Base-by-base conservation (phyloP, 75 land plant species). In the Adiantum capillusveneris region DNA sequence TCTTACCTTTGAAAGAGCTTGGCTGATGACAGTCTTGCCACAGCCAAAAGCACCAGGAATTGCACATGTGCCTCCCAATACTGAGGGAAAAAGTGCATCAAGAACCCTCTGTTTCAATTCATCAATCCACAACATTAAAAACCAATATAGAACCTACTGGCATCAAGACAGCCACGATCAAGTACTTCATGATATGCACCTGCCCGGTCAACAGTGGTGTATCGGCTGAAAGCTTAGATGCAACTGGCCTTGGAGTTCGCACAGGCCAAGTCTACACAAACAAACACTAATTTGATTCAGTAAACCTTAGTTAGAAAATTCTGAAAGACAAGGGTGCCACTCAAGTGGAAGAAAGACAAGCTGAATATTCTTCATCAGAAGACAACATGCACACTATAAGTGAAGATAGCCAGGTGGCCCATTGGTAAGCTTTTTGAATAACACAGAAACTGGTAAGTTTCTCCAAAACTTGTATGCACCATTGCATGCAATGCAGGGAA, bases 31-130 rank as follows among this genome's bases (percentile, higher is more conserved):
- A 41, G 99, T 95, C 76, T 95, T 95, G 2, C 99, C 99, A 81
- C 99, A 95, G 30, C 99, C 99, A 84, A 95, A 95, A 34, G 99
- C 99, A 46, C 99, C 99, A 74, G 99, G 99, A 62, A 95, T 95
- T 46, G 99, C 96, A 82, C 99, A 95, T 49, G 99, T 95, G 37
- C 99, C 99, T 60, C 99, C 99, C 56, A 95, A 85, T 36, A 95
- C 99, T 45, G 99, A 95, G 14, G 99, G 99, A 76, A 95, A 95
- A 14, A 95, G 86, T 25, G 99, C 99, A 87, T 95, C 99, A 31
- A 95, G 85, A 66, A 95, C 90, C 58, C 99, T 97, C 99, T 95
- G 24, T n/a, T n/a, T n/a, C n/a, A n/a, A n/a, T n/a, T n/a, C n/a
- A n/a, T n/a, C n/a, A n/a, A n/a, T n/a, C n/a, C n/a, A n/a, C n/a